phyloP scores from a whole-genome alignment of 1,284 basidiomycete species.

The Clitocybe nebularis region DNA sequence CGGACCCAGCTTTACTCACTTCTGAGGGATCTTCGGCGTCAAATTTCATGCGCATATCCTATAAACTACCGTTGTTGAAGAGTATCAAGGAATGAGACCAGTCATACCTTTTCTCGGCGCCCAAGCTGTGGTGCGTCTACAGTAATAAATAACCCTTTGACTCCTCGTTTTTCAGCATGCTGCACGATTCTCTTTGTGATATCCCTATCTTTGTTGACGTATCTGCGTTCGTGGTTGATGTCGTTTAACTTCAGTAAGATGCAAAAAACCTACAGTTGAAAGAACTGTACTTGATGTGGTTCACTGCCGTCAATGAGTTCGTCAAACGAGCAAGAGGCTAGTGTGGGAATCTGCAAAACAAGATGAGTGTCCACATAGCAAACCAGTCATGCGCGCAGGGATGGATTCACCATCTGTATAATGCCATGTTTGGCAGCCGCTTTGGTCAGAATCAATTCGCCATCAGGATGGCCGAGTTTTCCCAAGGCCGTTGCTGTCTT shows the following conservation, averaged over 20 bases:
- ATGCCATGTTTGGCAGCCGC: constrained; percentile 63
- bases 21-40: constrained; percentile 82
- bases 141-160: constrained; percentile 87
- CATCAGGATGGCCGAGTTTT: constrained; percentile 92
- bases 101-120: constrained; percentile 71
- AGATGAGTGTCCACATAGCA: no score
- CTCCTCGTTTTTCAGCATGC: constrained; percentile 79
- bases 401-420: constrained; percentile 81
- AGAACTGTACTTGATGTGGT: constrained; percentile 74
- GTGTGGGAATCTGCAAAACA: constrained; percentile 70
- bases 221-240: constrained; percentile 36
- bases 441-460: constrained; percentile 83
- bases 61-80: not conserved
- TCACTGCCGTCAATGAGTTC: constrained; percentile 80
- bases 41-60: constrained; percentile 97
- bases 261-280: constrained; percentile 57
- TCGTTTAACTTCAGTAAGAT: constrained; percentile 2
- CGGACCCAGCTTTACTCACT: constrained; percentile 50
- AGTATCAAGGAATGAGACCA: not conserved
- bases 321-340: constrained; percentile 88
- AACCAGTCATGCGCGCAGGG: no score
- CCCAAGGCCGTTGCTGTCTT: constrained; percentile 77
- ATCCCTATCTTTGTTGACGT: constrained; percentile 82
- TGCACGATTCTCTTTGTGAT: constrained; percentile 82
- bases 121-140: constrained; percentile 93